phyloP scores from a whole-genome alignment of 257 asterid species.

The Solanum corneliomulleri region DNA sequence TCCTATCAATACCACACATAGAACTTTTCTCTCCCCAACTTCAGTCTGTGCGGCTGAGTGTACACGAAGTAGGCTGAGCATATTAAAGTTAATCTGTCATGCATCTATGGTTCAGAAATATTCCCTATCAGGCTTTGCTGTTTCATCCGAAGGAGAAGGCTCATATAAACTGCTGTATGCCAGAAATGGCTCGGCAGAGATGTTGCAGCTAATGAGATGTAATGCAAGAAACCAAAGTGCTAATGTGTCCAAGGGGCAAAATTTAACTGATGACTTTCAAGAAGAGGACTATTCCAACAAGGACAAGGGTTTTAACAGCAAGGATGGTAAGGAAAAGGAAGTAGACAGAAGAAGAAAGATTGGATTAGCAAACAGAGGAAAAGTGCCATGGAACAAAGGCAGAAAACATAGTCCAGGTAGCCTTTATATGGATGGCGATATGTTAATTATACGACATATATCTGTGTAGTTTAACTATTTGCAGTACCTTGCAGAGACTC shows the following conservation, averaged over 20 bases:
- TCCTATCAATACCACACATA: slow-evolving; percentile 12
- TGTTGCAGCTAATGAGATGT: slow-evolving; percentile 14
- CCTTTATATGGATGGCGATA: neutral
- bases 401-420: slow-evolving; percentile 69
- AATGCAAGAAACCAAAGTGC: slow-evolving; percentile 4
- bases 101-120: slow-evolving; percentile 17
- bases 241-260: slow-evolving; percentile 7
- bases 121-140: slow-evolving; percentile 12
- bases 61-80: slow-evolving; percentile 1
- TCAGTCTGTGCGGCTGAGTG: slow-evolving; percentile 18
- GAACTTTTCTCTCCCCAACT: slow-evolving; percentile 1
- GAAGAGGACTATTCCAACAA: neutral
- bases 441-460: neutral
- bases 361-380: slow-evolving; percentile 64
- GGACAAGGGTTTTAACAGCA: neutral
- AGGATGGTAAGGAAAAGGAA: slow-evolving; percentile 19
- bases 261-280: slow-evolving; percentile 7
- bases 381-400: slow-evolving; percentile 91
- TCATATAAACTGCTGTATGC: slow-evolving; percentile 14
- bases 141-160: slow-evolving; percentile 14
- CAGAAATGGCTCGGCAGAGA: slow-evolving; percentile 7
- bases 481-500: slow-evolving; percentile 45
- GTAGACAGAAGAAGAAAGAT: slow-evolving; percentile 21
- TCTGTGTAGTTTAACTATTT: neutral
- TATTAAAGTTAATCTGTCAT: slow-evolving; percentile 1